Percentiles rank a stretch among this genome's conserved stretches.
phyloP scores from a whole-genome alignment of 2,329 filamentous ascomycete genomes.

The Ophiostoma australiae region DNA sequence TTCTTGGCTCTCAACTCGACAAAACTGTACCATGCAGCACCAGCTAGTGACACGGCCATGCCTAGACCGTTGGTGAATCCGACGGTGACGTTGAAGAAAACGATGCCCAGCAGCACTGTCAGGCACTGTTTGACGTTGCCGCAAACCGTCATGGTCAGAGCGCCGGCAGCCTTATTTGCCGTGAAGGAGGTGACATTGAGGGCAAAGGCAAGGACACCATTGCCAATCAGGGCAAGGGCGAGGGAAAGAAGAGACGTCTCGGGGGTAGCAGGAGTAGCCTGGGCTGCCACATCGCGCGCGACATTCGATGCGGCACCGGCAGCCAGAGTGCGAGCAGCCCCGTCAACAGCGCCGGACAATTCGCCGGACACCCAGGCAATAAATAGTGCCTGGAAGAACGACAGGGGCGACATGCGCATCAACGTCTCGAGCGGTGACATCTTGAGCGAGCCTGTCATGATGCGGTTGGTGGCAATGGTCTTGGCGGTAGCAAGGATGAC shows the following conservation, averaged over 20 bases:
- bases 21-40: constrained; percentile 54
- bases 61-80: constrained; percentile 52
- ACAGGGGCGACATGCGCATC: constrained; percentile 58
- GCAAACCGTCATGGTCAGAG: constrained; percentile 56
- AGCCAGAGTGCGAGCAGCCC: background rate
- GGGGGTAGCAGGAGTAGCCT: background rate
- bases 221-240: constrained; percentile 42
- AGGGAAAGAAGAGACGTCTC: constrained; percentile 29
- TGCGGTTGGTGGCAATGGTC: constrained; percentile 59
- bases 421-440: constrained; percentile 57
- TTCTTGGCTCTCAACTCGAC: constrained; percentile 42
- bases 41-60: constrained; percentile 51
- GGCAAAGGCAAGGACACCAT: constrained; percentile 51
- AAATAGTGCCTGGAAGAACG: constrained; percentile 50
- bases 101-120: constrained; percentile 51
- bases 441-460: constrained; percentile 57
- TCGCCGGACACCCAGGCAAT: constrained; percentile 52
- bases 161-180: constrained; percentile 54
- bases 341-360: constrained; percentile 35
- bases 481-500: constrained; percentile 51
- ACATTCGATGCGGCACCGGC: background rate
- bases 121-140: constrained; percentile 56
- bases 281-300: background rate
- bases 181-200: constrained; percentile 55
- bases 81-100: constrained; percentile 48